phyloP scores from a whole-genome alignment of 2,329 filamentous ascomycete species.

The Didymellaceae sp. region DNA sequence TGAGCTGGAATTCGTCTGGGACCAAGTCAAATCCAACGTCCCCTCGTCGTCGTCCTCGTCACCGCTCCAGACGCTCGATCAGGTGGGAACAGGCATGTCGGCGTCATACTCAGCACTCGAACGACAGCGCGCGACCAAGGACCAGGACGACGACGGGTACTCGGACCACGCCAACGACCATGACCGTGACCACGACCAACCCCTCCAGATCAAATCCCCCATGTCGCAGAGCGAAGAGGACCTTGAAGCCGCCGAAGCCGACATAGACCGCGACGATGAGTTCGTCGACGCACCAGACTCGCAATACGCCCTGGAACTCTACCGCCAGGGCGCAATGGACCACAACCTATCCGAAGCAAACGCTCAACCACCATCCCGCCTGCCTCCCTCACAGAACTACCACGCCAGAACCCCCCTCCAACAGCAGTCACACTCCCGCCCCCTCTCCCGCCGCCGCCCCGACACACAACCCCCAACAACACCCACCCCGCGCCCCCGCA shows the following conservation, averaged over 20 bases:
- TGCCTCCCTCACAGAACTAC: not conserved
- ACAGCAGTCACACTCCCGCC: slow-evolving; percentile 13
- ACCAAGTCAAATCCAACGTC: slow-evolving; percentile 89
- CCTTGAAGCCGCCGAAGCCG: slow-evolving; percentile 47
- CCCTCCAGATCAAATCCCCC: slow-evolving; percentile 72
- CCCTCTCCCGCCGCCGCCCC: not conserved
- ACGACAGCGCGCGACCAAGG: slow-evolving; percentile 16
- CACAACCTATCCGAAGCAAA: slow-evolving; percentile 39
- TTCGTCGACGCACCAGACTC: slow-evolving; percentile 58
- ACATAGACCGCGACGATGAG: slow-evolving; percentile 50
- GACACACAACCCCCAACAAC: slow-evolving; percentile 20
- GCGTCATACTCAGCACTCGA: slow-evolving; percentile 30
- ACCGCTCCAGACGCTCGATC: slow-evolving; percentile 47
- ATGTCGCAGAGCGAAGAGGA: slow-evolving; percentile 77
- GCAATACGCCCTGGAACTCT: slow-evolving; percentile 43
- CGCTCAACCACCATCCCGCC: slow-evolving; percentile 21
- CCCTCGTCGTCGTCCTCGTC: slow-evolving; percentile 63
- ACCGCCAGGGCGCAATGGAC: slow-evolving; percentile 13
- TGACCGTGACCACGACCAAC: slow-evolving; percentile 21
- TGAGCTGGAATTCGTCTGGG: slow-evolving; percentile 99
- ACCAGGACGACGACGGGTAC: slow-evolving; percentile 8
- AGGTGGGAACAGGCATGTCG: slow-evolving; percentile 40
- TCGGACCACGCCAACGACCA: slow-evolving; percentile 24
- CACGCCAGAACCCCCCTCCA: slow-evolving; percentile 3
- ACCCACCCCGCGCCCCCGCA: slow-evolving; percentile 28